Evolutionary conservation across 2,329 filamentous ascomycete species (phyloP).

Genomic region (Byssothecium circinans): DNA sequence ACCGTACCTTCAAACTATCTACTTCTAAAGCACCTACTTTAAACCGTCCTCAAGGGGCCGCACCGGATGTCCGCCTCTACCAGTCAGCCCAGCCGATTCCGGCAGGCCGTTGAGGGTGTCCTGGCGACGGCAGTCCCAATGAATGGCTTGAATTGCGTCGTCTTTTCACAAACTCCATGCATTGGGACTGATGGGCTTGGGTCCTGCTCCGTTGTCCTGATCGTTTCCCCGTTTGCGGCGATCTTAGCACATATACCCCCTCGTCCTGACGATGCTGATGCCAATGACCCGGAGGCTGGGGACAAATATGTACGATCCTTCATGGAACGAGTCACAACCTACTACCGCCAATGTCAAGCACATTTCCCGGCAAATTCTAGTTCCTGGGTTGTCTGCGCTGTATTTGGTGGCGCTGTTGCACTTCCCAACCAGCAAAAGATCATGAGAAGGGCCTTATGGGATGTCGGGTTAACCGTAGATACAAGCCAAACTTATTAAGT

Average conservation of each 20-base stretch:
- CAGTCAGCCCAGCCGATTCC: slow-evolving; percentile 1
- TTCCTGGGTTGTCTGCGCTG: slow-evolving; percentile 1
- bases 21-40: too few relatives aligned
- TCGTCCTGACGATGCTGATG: background rate
- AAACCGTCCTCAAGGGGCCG: too few relatives aligned
- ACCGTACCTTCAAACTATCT: too few relatives aligned
- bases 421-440: background rate
- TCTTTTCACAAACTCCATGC: background rate
- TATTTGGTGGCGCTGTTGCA: background rate
- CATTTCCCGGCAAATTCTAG: background rate
- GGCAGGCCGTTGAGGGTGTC: background rate
- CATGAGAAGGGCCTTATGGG: background rate
- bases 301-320: background rate
- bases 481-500: background rate
- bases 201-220: background rate
- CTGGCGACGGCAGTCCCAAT: background rate
- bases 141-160: background rate
- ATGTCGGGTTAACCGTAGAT: background rate
- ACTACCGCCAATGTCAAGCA: background rate
- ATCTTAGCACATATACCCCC: background rate
- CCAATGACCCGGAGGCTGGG: background rate
- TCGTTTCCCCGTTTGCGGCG: background rate
- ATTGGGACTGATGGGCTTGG: background rate
- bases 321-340: background rate
- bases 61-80: too few relatives aligned